These are phyloP conservation scores for Dendrothele bispora DNA, from an alignment of 768 basidiomycete genomes.

Conservation along the genomic window DNA sequence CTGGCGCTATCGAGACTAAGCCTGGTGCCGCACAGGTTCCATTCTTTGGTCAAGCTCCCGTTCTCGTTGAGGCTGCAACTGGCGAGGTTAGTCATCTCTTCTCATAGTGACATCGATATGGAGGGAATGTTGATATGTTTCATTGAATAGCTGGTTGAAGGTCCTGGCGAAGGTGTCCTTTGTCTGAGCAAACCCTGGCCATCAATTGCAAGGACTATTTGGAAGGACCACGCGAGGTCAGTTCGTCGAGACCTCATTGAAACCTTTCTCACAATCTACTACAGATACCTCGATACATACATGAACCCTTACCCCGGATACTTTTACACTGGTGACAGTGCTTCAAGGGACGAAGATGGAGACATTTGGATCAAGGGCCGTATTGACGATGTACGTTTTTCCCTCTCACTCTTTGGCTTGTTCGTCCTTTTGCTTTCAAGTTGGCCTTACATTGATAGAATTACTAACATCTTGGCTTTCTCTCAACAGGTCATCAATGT, in stretches of 20 bases:
- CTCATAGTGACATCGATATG: too few relatives aligned
- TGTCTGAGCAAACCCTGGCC: conserved; percentile 90
- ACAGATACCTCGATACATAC: conserved; percentile 44
- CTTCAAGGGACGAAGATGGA: conserved; percentile 89
- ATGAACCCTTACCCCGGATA: conserved; percentile 81
- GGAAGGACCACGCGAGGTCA: conserved; percentile 87
- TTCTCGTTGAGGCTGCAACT: conserved; percentile 80
- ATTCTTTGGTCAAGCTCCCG: conserved; percentile 93
- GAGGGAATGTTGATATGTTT: too few relatives aligned
- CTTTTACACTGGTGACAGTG: conserved; percentile 98
- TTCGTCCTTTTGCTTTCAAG: not conserved
- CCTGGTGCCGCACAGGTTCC: conserved; percentile 96
- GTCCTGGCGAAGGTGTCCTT: conserved; percentile 89
- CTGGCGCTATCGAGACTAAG: conserved; percentile 94
- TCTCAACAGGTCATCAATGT: conserved; percentile 91
- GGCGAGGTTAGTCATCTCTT: conserved; percentile 59
- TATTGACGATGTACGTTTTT: conserved; percentile 70
- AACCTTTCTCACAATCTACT: not conserved
- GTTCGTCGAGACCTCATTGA: conserved; percentile 47
- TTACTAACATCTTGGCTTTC: not conserved
- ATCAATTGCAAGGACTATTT: conserved; percentile 91
- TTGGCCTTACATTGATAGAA: not conserved
- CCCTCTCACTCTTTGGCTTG: conserved; percentile 7
- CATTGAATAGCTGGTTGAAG: too few relatives aligned
- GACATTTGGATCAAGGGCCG: conserved; percentile 99